Conservation (phyloP, 371 early-diverging fungal species). For the Saksenaea oblongispora region DNA sequence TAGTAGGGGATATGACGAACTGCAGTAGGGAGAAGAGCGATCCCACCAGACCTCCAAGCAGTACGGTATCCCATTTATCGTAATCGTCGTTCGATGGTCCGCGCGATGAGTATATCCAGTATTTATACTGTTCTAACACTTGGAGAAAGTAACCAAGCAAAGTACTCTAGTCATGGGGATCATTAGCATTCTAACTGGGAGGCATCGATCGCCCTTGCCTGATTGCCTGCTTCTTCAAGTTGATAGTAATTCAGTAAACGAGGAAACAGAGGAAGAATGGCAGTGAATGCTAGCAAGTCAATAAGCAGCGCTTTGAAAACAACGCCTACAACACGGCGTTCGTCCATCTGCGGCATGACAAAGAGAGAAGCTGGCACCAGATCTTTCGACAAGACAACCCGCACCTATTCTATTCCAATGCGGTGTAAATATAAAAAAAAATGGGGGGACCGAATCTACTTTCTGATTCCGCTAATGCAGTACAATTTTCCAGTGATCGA, state of each 20-base stretch:
- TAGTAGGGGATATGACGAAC: constrained; percentile 83
- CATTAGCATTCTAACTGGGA: not conserved
- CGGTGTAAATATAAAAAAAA: too few relatives aligned
- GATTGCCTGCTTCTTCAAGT: constrained; percentile 46
- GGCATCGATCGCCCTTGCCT: constrained; percentile 31
- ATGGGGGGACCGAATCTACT: too few relatives aligned
- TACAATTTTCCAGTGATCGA: too few relatives aligned
- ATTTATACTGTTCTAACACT: constrained; percentile 41
- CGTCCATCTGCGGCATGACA: not conserved
- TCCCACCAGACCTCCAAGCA: constrained; percentile 94
- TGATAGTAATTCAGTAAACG: constrained; percentile 64
- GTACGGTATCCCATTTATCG: constrained; percentile 79
- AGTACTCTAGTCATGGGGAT: constrained; percentile 20
- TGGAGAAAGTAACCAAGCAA: constrained; percentile 35
- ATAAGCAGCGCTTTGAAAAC: constrained; percentile 80
- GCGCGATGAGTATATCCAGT: constrained; percentile 18
- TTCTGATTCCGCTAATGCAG: too few relatives aligned
- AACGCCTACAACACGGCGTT: constrained; percentile 30
- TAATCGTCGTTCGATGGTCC: constrained; percentile 14
- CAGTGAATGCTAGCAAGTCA: constrained; percentile 96
- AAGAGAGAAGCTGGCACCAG: not conserved
- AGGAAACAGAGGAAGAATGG: constrained; percentile 95
- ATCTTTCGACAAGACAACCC: not conserved
- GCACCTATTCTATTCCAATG: too few relatives aligned
- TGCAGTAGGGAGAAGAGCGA: constrained; percentile 95